Percentiles rank a stretch among this genome's conserved stretches.
These are phyloP conservation scores for Epichloe sp. DNA, from an alignment of 2,329 filamentous ascomycete species.

Conservation along the genomic window DNA sequence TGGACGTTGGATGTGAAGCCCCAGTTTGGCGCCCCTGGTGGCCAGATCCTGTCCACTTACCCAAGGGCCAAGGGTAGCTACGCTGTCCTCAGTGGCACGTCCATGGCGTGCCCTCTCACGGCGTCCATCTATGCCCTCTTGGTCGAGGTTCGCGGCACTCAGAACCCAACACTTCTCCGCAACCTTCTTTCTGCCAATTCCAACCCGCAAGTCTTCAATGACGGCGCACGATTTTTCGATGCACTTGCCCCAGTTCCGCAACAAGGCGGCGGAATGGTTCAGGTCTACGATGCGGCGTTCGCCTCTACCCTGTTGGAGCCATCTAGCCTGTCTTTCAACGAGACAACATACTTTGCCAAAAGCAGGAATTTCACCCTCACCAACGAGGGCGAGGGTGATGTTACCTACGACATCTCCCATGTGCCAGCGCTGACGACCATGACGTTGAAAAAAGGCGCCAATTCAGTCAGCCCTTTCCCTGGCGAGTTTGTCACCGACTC, in stretches of 20 bases:
- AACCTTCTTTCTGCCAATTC: slow-evolving; percentile 27
- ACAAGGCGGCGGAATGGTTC: slow-evolving; percentile 31
- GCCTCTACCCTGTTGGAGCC: slow-evolving; percentile 36
- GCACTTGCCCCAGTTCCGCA: slow-evolving; percentile 38
- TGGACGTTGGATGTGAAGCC: slow-evolving; percentile 28
- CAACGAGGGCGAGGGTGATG: slow-evolving; percentile 33
- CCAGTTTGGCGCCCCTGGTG: slow-evolving; percentile 25
- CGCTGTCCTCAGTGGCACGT: slow-evolving; percentile 31
- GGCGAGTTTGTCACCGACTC: slow-evolving; percentile 24
- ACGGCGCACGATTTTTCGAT: slow-evolving; percentile 16
- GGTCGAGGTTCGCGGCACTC: slow-evolving; percentile 28
- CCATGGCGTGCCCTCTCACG: slow-evolving; percentile 31
- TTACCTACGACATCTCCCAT: slow-evolving; percentile 38
- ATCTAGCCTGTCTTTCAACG: slow-evolving; percentile 44
- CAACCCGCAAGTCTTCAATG: slow-evolving; percentile 29
- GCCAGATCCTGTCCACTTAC: slow-evolving; percentile 31
- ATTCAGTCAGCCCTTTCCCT: slow-evolving; percentile 25
- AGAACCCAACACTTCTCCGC: slow-evolving; percentile 29
- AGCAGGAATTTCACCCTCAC: slow-evolving; percentile 35
- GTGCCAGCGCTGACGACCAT: slow-evolving; percentile 36
- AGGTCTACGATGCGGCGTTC: slow-evolving; percentile 41
- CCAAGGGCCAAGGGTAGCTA: slow-evolving; percentile 24
- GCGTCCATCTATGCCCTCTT: slow-evolving; percentile 26
- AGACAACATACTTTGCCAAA: slow-evolving; percentile 23
- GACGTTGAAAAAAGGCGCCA: slow-evolving; percentile 21